Evolutionary conservation across 768 basidiomycete species (phyloP).

Genomic region (Suillus subluteus): DNA sequence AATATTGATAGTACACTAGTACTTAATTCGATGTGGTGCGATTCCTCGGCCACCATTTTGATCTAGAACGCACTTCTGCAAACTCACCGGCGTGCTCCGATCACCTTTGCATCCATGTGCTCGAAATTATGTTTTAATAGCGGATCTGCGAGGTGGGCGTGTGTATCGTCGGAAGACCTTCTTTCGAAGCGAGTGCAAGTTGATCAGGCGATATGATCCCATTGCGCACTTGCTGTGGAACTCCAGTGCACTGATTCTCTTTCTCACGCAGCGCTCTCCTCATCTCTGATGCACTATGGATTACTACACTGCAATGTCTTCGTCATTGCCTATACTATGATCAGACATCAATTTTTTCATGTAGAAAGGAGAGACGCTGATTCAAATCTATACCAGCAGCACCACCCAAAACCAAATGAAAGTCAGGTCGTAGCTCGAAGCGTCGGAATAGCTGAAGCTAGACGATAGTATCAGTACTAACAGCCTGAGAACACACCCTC

Average conservation of each 20-base stretch:
- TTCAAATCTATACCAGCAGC: too few species aligned
- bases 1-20: slow-evolving; percentile 48
- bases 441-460: too few species aligned
- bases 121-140: slow-evolving; percentile 13
- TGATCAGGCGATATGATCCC: slow-evolving; percentile 50
- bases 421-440: too few species aligned
- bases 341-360: background rate
- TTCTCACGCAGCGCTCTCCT: slow-evolving; percentile 54
- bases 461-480: too few species aligned
- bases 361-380: too few species aligned
- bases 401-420: too few species aligned
- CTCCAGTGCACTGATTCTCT: slow-evolving; percentile 74
- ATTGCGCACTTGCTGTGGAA: slow-evolving; percentile 64
- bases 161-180: slow-evolving; percentile 28
- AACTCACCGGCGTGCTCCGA: slow-evolving; percentile 2
- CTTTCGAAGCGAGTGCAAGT: slow-evolving; percentile 21
- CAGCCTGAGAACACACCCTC: too few species aligned
- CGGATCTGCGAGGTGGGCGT: slow-evolving; percentile 21
- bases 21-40: slow-evolving; percentile 39
- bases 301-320: slow-evolving; percentile 47
- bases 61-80: slow-evolving; percentile 31
- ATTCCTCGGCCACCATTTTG: slow-evolving; percentile 67
- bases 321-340: background rate
- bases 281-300: slow-evolving; percentile 74
- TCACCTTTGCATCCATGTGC: slow-evolving; percentile 12